A percentile compares a stretch with the other conserved stretches of the same genome.
These are phyloP conservation scores for Metschnikowia proteae DNA, from an alignment of 805 yeast genomes.

Conservation along the genomic window DNA sequence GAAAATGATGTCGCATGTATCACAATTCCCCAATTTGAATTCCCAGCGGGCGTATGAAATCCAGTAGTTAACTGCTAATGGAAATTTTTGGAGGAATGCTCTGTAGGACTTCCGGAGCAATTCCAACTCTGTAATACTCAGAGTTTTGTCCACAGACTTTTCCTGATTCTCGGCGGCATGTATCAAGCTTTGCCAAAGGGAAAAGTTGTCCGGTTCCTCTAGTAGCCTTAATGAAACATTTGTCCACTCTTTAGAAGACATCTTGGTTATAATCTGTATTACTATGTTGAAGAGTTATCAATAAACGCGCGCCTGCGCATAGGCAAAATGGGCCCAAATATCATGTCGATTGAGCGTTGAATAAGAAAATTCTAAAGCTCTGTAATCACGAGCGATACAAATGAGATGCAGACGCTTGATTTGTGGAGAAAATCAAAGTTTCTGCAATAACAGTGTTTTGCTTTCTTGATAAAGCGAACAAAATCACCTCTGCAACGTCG, in stretches of 20 bases:
- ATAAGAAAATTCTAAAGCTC: not conserved
- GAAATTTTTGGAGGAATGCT: conserved; percentile 44
- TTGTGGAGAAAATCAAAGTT: conserved; percentile 74
- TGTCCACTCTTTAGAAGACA: conserved; percentile 9
- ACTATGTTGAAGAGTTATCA: not conserved
- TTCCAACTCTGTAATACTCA: conserved; percentile 26
- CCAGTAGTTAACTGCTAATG: conserved; percentile 55
- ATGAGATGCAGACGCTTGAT: conserved; percentile 79
- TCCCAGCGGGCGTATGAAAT: conserved; percentile 49
- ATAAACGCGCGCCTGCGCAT: not conserved
- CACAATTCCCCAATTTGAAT: conserved; percentile 42
- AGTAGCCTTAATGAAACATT: conserved; percentile 27
- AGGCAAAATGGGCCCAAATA: not conserved
- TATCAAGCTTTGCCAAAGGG: conserved; percentile 37
- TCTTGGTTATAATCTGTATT: not conserved
- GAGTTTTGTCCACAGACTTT: conserved; percentile 32
- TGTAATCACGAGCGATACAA: conserved; percentile 31
- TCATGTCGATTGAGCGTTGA: not conserved
- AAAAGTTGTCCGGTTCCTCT: conserved; percentile 32
- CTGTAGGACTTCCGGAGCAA: conserved; percentile 39
- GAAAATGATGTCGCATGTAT: conserved; percentile 29
- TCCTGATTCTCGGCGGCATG: conserved; percentile 27
- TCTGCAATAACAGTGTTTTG: conserved; percentile 76
- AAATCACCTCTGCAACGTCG: conserved; percentile 73
- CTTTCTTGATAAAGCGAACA: conserved; percentile 62